These are phyloP conservation scores for Trichoderma harzianum DNA, from an alignment of 2,329 filamentous ascomycete genomes.

Conservation along the genomic window DNA sequence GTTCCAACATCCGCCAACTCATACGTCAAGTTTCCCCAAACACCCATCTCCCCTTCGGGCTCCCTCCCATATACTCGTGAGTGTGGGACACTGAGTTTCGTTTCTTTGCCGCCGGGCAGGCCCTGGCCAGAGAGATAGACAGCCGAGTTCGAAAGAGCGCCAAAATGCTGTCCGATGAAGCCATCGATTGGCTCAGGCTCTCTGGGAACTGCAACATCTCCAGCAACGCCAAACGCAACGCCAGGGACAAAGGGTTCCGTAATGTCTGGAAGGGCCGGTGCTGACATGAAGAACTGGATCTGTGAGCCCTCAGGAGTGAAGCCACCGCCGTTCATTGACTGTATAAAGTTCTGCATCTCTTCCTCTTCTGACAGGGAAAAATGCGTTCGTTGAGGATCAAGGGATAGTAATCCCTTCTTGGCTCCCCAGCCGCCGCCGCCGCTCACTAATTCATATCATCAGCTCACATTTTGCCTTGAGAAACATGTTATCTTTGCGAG, in stretches of 20 bases:
- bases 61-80: constrained; percentile 29
- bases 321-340: constrained; percentile 44
- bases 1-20: constrained; percentile 19
- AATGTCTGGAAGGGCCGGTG: constrained; percentile 28
- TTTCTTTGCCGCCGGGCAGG: constrained; percentile 20
- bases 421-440: constrained; percentile 82
- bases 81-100: constrained; percentile 36
- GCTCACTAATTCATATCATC: constrained; percentile 49
- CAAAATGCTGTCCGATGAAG: constrained; percentile 50
- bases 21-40: constrained; percentile 8
- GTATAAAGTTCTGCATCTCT: constrained; percentile 52
- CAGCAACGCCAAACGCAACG: constrained; percentile 35
- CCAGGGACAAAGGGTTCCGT: constrained; percentile 20
- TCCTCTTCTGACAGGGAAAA: constrained; percentile 45
- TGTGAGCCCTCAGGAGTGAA: constrained; percentile 61
- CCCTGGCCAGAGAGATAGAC: constrained; percentile 45
- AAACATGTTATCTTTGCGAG: not conserved
- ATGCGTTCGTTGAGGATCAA: constrained; percentile 66
- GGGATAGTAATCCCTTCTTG: constrained; percentile 73
- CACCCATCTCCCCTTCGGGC: not conserved
- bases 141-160: constrained; percentile 59
- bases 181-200: not conserved
- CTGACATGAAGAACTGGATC: constrained; percentile 62
- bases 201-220: constrained; percentile 10
- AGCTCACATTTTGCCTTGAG: not conserved